Evolutionary conservation across 2,329 filamentous ascomycete genomes (phyloP).

Genomic region (Verticillium nonalfalfae): DNA sequence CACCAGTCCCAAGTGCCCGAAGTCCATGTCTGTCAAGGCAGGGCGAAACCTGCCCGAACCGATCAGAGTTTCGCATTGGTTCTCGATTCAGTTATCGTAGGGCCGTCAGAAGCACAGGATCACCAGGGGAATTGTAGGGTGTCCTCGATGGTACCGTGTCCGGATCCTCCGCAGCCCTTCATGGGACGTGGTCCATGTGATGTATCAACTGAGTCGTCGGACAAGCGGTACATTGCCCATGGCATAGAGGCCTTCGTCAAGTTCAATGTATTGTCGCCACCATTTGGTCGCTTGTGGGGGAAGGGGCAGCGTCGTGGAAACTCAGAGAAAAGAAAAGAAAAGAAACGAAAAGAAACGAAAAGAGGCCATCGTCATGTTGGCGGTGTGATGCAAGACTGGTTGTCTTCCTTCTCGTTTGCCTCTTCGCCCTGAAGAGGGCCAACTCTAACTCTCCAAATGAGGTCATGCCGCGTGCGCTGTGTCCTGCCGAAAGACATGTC

Average conservation of each 20-base stretch:
- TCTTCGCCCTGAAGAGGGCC: background rate
- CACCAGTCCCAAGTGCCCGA: background rate
- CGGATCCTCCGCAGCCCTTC: background rate
- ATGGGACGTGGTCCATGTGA: background rate
- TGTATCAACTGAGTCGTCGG: background rate
- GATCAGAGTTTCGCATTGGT: background rate
- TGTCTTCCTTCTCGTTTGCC: background rate
- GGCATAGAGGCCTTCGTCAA: background rate
- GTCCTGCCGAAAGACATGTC: background rate
- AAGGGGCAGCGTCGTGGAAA: background rate
- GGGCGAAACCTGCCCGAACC: background rate
- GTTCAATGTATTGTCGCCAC: background rate
- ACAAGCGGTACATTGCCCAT: background rate
- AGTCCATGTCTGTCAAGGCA: background rate
- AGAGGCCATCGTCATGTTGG: background rate
- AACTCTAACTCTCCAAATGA: background rate
- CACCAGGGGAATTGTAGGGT: background rate
- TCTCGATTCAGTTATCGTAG: background rate
- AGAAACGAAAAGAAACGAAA: too few relatives aligned
- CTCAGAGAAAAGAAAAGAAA: background rate
- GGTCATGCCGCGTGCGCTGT: background rate
- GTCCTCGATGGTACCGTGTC: background rate
- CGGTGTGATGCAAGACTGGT: background rate
- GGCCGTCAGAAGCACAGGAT: background rate
- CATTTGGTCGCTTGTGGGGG: background rate